Evolutionary conservation across 1,139 yeast genomes (phyloP).

Genomic region (Geotrichum restrictum): DNA sequence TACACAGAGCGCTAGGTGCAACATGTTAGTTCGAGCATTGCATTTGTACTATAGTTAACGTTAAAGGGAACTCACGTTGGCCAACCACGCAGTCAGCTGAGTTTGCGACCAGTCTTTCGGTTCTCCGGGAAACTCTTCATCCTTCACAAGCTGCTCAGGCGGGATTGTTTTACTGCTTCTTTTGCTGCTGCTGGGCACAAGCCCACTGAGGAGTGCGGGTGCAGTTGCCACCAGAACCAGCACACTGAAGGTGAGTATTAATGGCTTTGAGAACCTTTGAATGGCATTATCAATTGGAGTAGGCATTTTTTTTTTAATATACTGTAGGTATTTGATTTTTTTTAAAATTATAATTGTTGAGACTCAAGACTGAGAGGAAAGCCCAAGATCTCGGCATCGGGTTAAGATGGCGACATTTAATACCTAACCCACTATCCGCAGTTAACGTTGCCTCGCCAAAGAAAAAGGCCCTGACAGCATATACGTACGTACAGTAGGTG

Average conservation of each 20-base stretch:
- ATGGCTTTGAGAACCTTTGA: constrained; percentile 24
- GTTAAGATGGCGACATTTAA: no score
- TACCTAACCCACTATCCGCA: no score
- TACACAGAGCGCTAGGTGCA: constrained; percentile 27
- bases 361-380: no score
- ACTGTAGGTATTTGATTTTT: no score
- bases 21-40: no score
- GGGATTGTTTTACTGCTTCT: background rate
- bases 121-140: constrained; percentile 3
- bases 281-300: constrained; percentile 27
- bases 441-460: no score
- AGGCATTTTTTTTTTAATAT: background rate
- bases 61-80: constrained; percentile 23
- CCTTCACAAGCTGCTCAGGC: background rate
- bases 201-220: constrained; percentile 21
- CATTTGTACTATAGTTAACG: background rate
- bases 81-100: constrained; percentile 27
- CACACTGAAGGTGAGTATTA: constrained; percentile 30
- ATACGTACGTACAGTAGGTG: no score
- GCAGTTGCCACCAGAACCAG: constrained; percentile 32
- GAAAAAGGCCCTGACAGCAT: no score
- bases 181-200: background rate
- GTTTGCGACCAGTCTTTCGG: constrained; percentile 28
- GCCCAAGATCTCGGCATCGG: no score
- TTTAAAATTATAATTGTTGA: no score